These are phyloP conservation scores for Cystobasidium tubakii DNA, from an alignment of 768 basidiomycete species.

Conservation along the genomic window DNA sequence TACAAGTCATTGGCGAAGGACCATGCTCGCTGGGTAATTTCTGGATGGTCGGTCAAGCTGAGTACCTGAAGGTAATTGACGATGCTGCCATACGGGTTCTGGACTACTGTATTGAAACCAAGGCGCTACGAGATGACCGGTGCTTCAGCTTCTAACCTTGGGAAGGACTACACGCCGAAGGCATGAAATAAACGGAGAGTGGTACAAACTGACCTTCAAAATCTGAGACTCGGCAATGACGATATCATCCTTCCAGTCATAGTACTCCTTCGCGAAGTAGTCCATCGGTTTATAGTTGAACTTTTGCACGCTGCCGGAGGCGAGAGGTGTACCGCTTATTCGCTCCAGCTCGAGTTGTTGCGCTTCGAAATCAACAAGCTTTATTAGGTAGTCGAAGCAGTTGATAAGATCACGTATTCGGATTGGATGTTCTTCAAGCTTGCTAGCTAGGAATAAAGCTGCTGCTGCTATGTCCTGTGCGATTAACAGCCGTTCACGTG, in stretches of 20 bases:
- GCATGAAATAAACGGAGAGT: too few species aligned
- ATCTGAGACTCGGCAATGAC: slow-evolving; percentile 97
- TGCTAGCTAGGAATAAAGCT: slow-evolving; percentile 79
- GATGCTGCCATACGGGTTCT: slow-evolving; percentile 85
- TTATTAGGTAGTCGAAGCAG: slow-evolving; percentile 77
- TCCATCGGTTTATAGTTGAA: slow-evolving; percentile 67
- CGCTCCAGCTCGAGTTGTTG: neutral
- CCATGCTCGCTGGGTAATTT: slow-evolving; percentile 76
- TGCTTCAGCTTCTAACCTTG: neutral
- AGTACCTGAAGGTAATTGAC: slow-evolving; percentile 89
- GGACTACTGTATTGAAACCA: slow-evolving; percentile 89
- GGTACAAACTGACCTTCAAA: slow-evolving; percentile 66
- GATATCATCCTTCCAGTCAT: slow-evolving; percentile 87
- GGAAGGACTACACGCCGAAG: neutral
- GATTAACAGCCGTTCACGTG: neutral
- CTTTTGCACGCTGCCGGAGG: neutral
- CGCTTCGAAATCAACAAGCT: slow-evolving; percentile 34
- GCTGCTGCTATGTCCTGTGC: slow-evolving; percentile 81
- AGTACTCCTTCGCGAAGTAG: slow-evolving; percentile 81
- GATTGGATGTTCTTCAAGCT: slow-evolving; percentile 83
- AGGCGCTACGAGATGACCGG: slow-evolving; percentile 49
- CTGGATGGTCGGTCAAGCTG: slow-evolving; percentile 67
- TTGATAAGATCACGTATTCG: slow-evolving; percentile 92
- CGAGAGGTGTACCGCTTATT: neutral
- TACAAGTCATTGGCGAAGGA: slow-evolving; percentile 93